phyloP scores from a whole-genome alignment of 495 filamentous ascomycete species.

The Entonaema liquescens region DNA sequence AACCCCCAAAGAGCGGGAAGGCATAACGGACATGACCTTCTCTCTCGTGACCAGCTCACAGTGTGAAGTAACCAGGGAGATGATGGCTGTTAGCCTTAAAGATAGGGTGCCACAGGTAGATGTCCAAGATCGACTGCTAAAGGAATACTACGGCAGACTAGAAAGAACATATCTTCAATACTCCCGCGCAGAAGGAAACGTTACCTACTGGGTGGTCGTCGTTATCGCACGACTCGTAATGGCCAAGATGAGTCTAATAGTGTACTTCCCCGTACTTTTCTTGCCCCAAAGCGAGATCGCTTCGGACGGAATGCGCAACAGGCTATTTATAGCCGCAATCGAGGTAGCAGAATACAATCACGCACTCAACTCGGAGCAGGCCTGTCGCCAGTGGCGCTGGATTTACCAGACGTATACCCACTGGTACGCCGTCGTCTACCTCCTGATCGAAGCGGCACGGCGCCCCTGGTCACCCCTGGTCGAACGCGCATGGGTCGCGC shows the following conservation, averaged over 20 bases:
- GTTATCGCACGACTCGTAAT: constrained; percentile 53
- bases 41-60: constrained; percentile 44
- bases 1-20: constrained; percentile 43
- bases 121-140: constrained; percentile 55
- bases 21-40: constrained; percentile 49
- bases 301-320: constrained; percentile 50
- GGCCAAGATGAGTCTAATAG: constrained; percentile 58
- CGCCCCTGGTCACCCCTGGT: constrained; percentile 59
- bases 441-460: constrained; percentile 61
- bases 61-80: constrained; percentile 47
- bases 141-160: constrained; percentile 52
- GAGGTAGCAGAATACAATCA: constrained; percentile 67
- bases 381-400: constrained; percentile 67
- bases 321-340: constrained; percentile 55
- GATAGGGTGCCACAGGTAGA: constrained; percentile 46
- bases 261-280: constrained; percentile 56
- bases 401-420: constrained; percentile 66
- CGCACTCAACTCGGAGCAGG: constrained; percentile 56
- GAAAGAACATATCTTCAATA: constrained; percentile 57
- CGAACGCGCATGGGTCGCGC: constrained; percentile 63
- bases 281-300: constrained; percentile 39
- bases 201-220: constrained; percentile 56
- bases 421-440: constrained; percentile 65
- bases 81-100: constrained; percentile 48
- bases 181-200: constrained; percentile 45